Conservation (phyloP, 495 filamentous ascomycete genomes). For the Polyplosphaeria fusca region DNA sequence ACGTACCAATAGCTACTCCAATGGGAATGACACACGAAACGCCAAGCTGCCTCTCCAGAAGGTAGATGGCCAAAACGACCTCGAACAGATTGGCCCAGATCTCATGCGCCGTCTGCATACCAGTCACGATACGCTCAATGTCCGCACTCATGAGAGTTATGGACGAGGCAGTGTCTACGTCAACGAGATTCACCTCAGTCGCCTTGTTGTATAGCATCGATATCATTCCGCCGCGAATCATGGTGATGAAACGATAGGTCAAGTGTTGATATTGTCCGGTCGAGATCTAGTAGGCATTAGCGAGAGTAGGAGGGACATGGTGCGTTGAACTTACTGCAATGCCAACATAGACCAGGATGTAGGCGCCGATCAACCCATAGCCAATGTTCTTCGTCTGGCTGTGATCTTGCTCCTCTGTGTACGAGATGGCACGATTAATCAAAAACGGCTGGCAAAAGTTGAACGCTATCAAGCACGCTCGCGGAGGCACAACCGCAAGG, state of each 20-base stretch:
- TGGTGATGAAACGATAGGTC: conserved; percentile 57
- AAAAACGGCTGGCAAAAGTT: conserved; percentile 64
- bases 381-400: conserved; percentile 45
- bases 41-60: conserved; percentile 58
- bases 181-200: conserved; percentile 44
- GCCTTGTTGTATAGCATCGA: conserved; percentile 57
- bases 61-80: conserved; percentile 56
- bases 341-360: conserved; percentile 57
- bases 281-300: conserved; percentile 34
- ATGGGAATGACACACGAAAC: conserved; percentile 55
- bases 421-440: conserved; percentile 51
- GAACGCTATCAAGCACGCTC: conserved; percentile 56
- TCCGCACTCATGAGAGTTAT: conserved; percentile 61
- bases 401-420: conserved; percentile 46
- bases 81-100: conserved; percentile 55
- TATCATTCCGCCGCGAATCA: conserved; percentile 57
- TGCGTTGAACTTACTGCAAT: conserved; percentile 54
- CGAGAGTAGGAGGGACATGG: too few relatives aligned
- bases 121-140: conserved; percentile 44
- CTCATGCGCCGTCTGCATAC: conserved; percentile 44
- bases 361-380: conserved; percentile 65
- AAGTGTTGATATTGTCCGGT: conserved; percentile 55
- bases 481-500: conserved; percentile 47
- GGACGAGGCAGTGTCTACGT: conserved; percentile 51
- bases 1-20: conserved; percentile 30